Evolutionary conservation across 768 basidiomycete species (phyloP), one percentile per base, ranked within the genome.

Genomic region (Podaxis sp.): DNA sequence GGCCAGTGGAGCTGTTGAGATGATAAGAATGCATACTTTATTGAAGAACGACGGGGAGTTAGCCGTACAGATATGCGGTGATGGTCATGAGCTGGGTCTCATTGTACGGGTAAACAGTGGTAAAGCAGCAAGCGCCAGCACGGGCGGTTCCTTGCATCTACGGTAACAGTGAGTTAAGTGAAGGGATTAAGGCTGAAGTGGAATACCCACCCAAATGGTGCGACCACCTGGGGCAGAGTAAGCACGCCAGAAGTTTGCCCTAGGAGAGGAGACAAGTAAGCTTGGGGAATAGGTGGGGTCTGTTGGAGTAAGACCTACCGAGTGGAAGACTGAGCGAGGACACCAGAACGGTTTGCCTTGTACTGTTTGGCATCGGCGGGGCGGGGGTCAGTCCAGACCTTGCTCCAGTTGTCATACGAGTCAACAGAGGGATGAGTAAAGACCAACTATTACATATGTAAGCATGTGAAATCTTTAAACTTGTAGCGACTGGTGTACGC

Each of bases 341-440:
- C 80, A 22, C 87, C 86, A 15, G 83, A 80, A 59, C 82, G 82
- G 65, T 71, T 72, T 40, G 71, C 70, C 33, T 84, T 72, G 66
- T 87, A 88, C 66, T 85, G 84, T 10, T 77, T 75, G 12, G 82
- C 81, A 65, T 88, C 87, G 2, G 84, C 84, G 7, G 82, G 69
- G 20, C 81, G 78, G 26, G 87, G 86, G 70, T 75, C 73, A 36
- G 73, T 72, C 84, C 83, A 87, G 2, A 87, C 82, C 41, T 80
- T 66, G 2, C 80, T 82, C 87, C 86, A 88, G 71, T 86, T 87
- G n/a, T 87, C 84, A 68, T 87, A 87, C 1, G 84, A 79, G 67
- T 87, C 84, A 64, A 88, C 76, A 41, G 76, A 76, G 2, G 86
- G 86, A 69, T 87, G 86, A 4, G 84, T 86, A 75, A 88, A 87